Evolutionary conservation across 140 eudicot genomes (phyloP), one percentile per base, ranked within the genome.

Genomic region (Bidens hawaiensis): DNA sequence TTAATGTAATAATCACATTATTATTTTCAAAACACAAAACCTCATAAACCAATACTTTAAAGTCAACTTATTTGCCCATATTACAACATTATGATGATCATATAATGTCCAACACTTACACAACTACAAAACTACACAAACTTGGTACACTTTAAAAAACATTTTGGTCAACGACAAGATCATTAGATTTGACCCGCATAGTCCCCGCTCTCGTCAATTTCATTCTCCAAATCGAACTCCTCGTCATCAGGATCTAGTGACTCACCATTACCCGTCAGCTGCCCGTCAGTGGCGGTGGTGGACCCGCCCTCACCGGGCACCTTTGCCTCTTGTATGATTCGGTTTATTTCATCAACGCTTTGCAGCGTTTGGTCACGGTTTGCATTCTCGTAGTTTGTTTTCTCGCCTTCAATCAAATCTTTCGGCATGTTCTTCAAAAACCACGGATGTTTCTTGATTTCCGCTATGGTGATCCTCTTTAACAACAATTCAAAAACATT

Each of bases 401-500:
- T 76, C 74, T 76, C 89, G 4, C 63, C 82, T 65, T 85, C 94
- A 50, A 74, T 76, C 56, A 86, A 59, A 22, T 82, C 95, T 62
- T 72, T 80, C 0, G 86, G 95, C 69, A 82, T 59, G 64, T 75
- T 82, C 66, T 86, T 86, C 45, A 82, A 59, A 63, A 86, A 79
- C 95, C 95, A 86, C 0, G 90, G 90, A 41, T 86, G 95, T 57
- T 79, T 85, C 79, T 77, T 82, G 51, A 85, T 79, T 46, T 85
- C 95, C 12, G 71, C 72, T 51, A 85, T 80, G 17, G 85, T 76
- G 71, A 86, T 79, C 74, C 95, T 86, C 95, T 86, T 31, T 31
- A 79, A 59, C 13, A 67, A 74, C 67, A 74, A 51, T 49, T 28
- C 2, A 31, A 46, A 51, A 33, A 51, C 3, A 19, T 19, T 18